Conservation (phyloP, 352 stramenopile species). For the Peronospora farinosa region DNA sequence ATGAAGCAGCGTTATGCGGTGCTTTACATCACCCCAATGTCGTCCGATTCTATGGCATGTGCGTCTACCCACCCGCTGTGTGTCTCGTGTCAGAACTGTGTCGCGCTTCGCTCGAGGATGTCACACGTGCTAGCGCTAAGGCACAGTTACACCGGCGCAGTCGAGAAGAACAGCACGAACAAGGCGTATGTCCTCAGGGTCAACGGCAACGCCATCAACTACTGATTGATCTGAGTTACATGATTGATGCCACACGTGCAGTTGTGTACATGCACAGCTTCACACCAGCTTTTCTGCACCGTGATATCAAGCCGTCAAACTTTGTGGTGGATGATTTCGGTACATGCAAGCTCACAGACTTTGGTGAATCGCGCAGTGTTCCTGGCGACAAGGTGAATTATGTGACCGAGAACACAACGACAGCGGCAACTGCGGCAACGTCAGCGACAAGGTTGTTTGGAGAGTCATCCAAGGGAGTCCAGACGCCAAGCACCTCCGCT, state of each 20-base stretch:
- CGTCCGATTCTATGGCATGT: slow-evolving; percentile 81
- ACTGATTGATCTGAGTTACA: slow-evolving; percentile 51
- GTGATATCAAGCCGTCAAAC: slow-evolving; percentile 65
- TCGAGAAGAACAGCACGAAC: slow-evolving; percentile 4
- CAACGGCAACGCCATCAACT: slow-evolving; percentile 30
- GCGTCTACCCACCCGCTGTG: slow-evolving; percentile 66
- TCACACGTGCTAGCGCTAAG: slow-evolving; percentile 30
- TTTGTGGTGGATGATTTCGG: slow-evolving; percentile 49
- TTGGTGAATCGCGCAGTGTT: slow-evolving; percentile 49
- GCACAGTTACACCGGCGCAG: slow-evolving; percentile 11
- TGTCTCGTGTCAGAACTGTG: slow-evolving; percentile 64
- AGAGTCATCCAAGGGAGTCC: slow-evolving; percentile 19
- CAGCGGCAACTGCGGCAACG: slow-evolving; percentile 11
- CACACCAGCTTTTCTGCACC: slow-evolving; percentile 60
- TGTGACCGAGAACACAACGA: slow-evolving; percentile 11
- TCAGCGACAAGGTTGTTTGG: slow-evolving; percentile 17
- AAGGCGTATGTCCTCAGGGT: slow-evolving; percentile 7
- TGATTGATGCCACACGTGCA: slow-evolving; percentile 56
- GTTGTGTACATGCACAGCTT: slow-evolving; percentile 73
- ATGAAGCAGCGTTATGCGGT: slow-evolving; percentile 69
- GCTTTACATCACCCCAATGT: slow-evolving; percentile 74
- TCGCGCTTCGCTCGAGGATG: slow-evolving; percentile 37
- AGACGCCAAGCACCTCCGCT: slow-evolving; percentile 16
- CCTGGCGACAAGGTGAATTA: slow-evolving; percentile 17
- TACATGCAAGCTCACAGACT: slow-evolving; percentile 53